phyloP scores from a whole-genome alignment of 345 rosid genomes.

The Brassica rapa region DNA sequence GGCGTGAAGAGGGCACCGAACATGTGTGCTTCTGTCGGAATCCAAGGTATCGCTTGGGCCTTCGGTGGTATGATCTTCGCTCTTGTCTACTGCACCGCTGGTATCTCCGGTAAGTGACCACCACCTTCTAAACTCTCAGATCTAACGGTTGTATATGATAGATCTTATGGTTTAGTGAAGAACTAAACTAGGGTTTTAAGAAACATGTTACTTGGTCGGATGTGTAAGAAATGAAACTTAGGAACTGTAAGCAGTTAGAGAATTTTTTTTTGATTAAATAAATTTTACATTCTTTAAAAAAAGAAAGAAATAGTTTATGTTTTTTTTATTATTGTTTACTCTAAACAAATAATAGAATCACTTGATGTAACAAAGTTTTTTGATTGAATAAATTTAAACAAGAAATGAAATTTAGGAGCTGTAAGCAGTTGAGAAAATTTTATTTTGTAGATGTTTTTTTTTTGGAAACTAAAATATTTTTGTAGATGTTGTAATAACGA shows the following conservation, averaged over 20 bases:
- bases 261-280: too few relatives aligned
- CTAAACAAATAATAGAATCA: too few relatives aligned
- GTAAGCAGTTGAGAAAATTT: too few relatives aligned
- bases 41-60: slow-evolving; percentile 56
- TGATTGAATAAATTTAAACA: too few relatives aligned
- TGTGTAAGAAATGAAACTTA: neutral
- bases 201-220: neutral
- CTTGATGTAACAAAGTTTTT: too few relatives aligned
- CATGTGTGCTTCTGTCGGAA: slow-evolving; percentile 52
- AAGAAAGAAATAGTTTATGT: too few relatives aligned
- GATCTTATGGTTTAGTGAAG: neutral
- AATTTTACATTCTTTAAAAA: too few relatives aligned
- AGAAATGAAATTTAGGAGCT: too few relatives aligned
- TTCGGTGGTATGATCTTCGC: slow-evolving; percentile 59
- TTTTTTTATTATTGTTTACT: too few relatives aligned
- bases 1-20: slow-evolving; percentile 42
- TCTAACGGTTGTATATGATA: neutral
- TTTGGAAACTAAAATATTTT: too few relatives aligned
- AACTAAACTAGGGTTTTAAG: neutral
- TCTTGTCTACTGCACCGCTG: slow-evolving; percentile 54
- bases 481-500: neutral
- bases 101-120: slow-evolving; percentile 45
- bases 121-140: neutral
- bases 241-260: neutral
- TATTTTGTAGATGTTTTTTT: neutral